Percentiles rank a stretch among this genome's conserved stretches.
phyloP scores from a whole-genome alignment of 1,284 basidiomycete genomes.

The Cutaneotrichosporon daszewskae region DNA sequence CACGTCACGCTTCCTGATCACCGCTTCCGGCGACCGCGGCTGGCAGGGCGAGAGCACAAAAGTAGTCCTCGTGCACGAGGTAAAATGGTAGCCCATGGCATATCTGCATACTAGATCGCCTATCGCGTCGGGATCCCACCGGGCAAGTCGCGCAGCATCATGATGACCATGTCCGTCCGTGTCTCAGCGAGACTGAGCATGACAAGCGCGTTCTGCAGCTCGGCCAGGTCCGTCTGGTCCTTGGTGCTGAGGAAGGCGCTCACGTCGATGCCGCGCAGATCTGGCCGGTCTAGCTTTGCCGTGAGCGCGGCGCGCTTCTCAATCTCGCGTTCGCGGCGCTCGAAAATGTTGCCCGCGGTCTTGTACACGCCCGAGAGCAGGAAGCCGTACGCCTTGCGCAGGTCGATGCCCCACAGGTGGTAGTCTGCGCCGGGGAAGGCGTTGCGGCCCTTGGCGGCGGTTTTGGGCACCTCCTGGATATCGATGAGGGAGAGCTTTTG shows the following conservation, averaged over 20 bases:
- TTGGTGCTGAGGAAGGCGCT: constrained; percentile 31
- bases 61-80: constrained; percentile 83
- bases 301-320: constrained; percentile 63
- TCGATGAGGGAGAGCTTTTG: constrained; percentile 74
- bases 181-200: constrained; percentile 68
- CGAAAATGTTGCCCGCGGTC: constrained; percentile 73
- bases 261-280: constrained; percentile 64
- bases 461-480: constrained; percentile 84
- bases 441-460: constrained; percentile 70
- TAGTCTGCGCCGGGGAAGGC: constrained; percentile 31
- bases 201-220: constrained; percentile 54
- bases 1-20: constrained; percentile 75
- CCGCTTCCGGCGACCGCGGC: constrained; percentile 88
- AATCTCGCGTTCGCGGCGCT: constrained; percentile 64
- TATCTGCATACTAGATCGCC: not conserved
- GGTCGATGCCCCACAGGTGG: constrained; percentile 79
- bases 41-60: constrained; percentile 84
- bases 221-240: constrained; percentile 43
- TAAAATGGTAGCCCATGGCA: constrained; percentile 52
- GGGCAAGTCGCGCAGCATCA: constrained; percentile 71
- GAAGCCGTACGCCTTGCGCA: constrained; percentile 69
- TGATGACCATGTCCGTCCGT: constrained; percentile 76
- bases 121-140: constrained; percentile 23
- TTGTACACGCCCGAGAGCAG: constrained; percentile 76
- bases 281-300: constrained; percentile 70